Evolutionary conservation across 768 basidiomycete genomes (phyloP).

Genomic region (Exsudoporus frostii): DNA sequence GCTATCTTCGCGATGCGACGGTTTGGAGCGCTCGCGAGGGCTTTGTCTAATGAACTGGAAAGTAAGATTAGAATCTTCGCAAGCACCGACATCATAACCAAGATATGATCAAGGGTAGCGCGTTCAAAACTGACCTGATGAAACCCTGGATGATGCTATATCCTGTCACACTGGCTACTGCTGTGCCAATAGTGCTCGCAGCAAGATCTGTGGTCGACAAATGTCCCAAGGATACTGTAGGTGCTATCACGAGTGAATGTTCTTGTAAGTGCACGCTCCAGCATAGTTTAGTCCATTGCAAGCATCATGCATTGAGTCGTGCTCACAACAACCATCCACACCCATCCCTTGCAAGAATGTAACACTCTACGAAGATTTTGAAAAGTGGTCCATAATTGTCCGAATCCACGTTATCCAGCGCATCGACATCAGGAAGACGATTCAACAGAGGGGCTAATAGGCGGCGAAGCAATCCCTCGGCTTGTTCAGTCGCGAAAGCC

Average conservation of each 20-base stretch:
- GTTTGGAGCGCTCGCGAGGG: slow-evolving; percentile 12
- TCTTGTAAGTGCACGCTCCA: slow-evolving; percentile 21
- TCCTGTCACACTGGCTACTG: slow-evolving; percentile 40
- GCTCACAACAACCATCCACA: slow-evolving; percentile 23
- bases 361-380: slow-evolving; percentile 16
- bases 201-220: slow-evolving; percentile 52
- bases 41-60: slow-evolving; percentile 20
- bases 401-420: slow-evolving; percentile 15
- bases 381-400: slow-evolving; percentile 5
- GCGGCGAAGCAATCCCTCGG: slow-evolving; percentile 16
- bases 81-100: neutral
- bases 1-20: slow-evolving; percentile 13
- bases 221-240: slow-evolving; percentile 45
- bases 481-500: slow-evolving; percentile 19
- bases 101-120: neutral
- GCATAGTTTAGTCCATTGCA: neutral
- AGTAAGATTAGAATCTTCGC: slow-evolving; percentile 12
- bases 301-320: neutral
- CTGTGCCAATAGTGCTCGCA: slow-evolving; percentile 42
- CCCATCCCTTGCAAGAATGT: slow-evolving; percentile 22
- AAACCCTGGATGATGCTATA: slow-evolving; percentile 37
- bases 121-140: slow-evolving; percentile 34
- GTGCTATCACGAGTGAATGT: slow-evolving; percentile 25
- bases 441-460: slow-evolving; percentile 12
- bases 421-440: slow-evolving; percentile 18